These are phyloP conservation scores for Solanum chmielewskii DNA, from an alignment of 257 asterid genomes.

Conservation along the genomic window DNA sequence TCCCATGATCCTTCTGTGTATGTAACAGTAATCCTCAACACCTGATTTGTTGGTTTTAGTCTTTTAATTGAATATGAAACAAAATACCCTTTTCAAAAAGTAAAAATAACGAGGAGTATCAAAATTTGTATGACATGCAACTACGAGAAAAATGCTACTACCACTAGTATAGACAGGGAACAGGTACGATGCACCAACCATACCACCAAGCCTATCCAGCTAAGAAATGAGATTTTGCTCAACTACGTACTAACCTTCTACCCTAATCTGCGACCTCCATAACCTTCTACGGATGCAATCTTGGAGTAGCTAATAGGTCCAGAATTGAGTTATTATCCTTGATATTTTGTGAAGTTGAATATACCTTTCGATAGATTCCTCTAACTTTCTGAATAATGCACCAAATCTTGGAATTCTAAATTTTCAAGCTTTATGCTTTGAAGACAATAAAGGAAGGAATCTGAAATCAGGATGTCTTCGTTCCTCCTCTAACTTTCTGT, in stretches of 20 bases:
- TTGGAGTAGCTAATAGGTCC: background rate
- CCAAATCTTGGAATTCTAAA: background rate
- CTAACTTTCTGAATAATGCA: background rate
- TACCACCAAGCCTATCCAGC: background rate
- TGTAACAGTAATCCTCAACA: background rate
- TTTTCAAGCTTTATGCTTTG: background rate
- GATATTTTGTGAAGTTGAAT: background rate
- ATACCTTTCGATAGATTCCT: background rate
- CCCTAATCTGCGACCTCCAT: background rate
- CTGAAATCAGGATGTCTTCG: background rate
- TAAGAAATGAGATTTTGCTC: background rate
- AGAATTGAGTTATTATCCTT: background rate
- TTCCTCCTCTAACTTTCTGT: background rate
- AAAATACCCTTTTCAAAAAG: background rate
- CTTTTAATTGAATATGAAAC: background rate
- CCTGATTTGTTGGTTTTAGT: background rate
- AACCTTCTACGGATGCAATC: background rate
- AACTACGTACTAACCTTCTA: background rate
- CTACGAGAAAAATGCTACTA: background rate
- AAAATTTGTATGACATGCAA: background rate
- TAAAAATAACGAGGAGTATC: background rate
- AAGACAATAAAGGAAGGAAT: background rate
- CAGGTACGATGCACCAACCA: background rate
- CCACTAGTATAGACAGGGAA: background rate
- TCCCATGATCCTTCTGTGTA: background rate